Evolutionary conservation across 176 grass and related monocot genomes (phyloP), one percentile per base, ranked within the genome.

Genomic region (Poa annua): DNA sequence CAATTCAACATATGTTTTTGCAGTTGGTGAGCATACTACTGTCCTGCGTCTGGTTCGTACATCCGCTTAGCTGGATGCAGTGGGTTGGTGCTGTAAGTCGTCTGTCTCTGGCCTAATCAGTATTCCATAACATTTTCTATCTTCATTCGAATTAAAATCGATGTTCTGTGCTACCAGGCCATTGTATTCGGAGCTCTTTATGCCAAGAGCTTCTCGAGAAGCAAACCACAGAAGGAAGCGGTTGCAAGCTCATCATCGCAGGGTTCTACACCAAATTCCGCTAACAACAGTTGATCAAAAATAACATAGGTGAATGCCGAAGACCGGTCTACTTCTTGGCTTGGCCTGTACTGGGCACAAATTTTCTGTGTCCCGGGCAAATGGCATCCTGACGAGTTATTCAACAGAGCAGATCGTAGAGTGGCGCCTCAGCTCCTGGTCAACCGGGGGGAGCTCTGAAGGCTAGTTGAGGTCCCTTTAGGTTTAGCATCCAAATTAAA

Each of bases 11-110:
- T 8, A 61, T 85, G 35, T 84, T 89, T 33, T 73, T 63, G 65
- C 86, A 99, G 96, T 59, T 99, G 83, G 83, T 92, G 78, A 99
- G 96, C 38, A 99, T 99, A 90, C 81, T 99, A 22, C 69, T 99
- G 51, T 96, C 96, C 1, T 99, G 96, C 24, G 55, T 96, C 78
- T 93, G 88, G 86, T 99, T 99, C 76, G 85, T 88, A 24, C 96
- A 99, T 83, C 84, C 96, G 29, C 91, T 99, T 72, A 91, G 89
- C 84, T 85, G 78, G 88, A 92, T 86, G 81, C 96, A 99, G 52
- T 94, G 91, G 88, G 83, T 92, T 89, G 96, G 96, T 13, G 85
- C 92, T 25, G 96, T 96, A 94, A 99, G 91, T 71, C 34, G 69
- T 82, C 52, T 50, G 33, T 32, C 67, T 6, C 3, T 1, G 0